These are phyloP conservation scores for Eucalyptus cloeziana DNA, from an alignment of 345 rosid genomes.

Conservation along the genomic window DNA sequence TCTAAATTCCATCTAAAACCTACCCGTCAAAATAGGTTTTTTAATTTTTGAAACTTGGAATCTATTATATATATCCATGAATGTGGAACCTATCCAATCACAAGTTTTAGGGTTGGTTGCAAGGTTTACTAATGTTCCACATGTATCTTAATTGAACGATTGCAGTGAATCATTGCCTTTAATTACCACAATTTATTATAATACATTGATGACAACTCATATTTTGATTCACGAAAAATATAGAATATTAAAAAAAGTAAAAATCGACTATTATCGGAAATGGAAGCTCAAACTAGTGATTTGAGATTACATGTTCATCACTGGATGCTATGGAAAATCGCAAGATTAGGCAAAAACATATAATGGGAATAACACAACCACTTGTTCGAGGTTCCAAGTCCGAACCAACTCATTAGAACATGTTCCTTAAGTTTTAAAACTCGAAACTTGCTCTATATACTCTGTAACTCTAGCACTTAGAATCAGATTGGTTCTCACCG, in stretches of 20 bases:
- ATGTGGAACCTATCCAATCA: too few species aligned
- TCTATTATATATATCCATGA: too few species aligned
- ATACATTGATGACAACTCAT: not conserved
- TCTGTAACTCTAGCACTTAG: too few species aligned
- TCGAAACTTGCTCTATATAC: accelerated
- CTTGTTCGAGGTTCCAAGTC: not conserved
- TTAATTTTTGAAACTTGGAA: not conserved
- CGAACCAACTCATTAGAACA: accelerated
- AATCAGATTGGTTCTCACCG: accelerated
- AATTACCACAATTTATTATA: too few species aligned
- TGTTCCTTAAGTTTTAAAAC: not conserved
- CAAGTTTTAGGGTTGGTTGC: too few species aligned
- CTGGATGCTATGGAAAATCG: accelerated
- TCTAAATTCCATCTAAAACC: not conserved
- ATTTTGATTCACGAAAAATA: not conserved
- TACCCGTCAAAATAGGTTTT: accelerated
- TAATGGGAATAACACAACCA: too few species aligned
- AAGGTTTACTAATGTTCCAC: too few species aligned
- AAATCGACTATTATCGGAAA: accelerated
- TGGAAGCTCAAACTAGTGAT: not conserved
- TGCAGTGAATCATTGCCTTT: accelerated
- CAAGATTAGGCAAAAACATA: accelerated
- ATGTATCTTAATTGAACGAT: too few species aligned
- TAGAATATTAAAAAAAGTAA: too few species aligned
- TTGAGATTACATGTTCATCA: not conserved